Conservation (phyloP, 73 alveolate genomes). For the Tetrahymena thermophila region DNA sequence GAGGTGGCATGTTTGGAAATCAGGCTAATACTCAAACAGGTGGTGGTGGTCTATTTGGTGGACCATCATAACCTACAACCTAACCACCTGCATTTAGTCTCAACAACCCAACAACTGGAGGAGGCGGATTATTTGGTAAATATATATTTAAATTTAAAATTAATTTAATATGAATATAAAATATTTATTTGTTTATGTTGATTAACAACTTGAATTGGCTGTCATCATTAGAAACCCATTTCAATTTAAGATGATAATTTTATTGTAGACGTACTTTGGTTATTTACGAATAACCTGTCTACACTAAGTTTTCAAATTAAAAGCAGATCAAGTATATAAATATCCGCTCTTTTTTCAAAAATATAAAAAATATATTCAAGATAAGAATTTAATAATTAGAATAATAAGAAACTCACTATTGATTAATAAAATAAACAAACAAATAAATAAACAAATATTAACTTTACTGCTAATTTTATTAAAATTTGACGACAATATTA, state of each 20-base stretch:
- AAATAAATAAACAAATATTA: too few species aligned
- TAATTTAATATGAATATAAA: too few species aligned
- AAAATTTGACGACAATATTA: too few species aligned
- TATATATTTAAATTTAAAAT: too few species aligned
- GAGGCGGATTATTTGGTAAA: not conserved
- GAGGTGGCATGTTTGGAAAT: not conserved
- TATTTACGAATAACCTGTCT: not conserved
- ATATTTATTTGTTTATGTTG: too few species aligned
- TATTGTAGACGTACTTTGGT: not conserved
- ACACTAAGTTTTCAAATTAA: not conserved
- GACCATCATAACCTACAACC: not conserved
- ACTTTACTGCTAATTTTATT: too few species aligned
- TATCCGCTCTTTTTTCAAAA: not conserved
- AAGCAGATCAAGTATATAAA: not conserved
- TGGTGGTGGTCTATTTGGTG: not conserved
- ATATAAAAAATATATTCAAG: not conserved
- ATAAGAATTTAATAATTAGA: not conserved
- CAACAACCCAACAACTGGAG: not conserved
- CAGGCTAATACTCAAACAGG: not conserved
- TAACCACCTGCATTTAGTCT: not conserved
- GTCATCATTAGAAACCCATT: not conserved
- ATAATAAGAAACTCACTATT: too few species aligned
- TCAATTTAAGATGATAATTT: too few species aligned
- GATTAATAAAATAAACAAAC: too few species aligned
- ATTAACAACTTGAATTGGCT: too few species aligned